Percentiles rank a stretch among this genome's conserved stretches.
Conservation (phyloP, 495 filamentous ascomycete genomes). For the Articulospora tetracladia region DNA sequence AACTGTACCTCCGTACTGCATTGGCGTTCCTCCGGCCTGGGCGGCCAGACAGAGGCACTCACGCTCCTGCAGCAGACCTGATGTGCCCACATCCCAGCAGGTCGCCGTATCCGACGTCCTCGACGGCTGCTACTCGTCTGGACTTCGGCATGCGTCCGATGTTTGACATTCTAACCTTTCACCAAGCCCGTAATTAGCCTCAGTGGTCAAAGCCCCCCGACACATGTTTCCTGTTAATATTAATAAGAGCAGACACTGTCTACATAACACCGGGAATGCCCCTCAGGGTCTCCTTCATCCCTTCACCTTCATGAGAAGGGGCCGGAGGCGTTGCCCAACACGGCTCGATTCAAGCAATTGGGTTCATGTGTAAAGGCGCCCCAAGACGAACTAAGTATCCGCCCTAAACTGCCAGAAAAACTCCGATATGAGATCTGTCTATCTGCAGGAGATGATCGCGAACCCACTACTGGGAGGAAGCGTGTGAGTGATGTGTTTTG, state of each 20-base stretch:
- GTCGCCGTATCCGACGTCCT: not conserved
- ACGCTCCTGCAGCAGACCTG: too few species aligned
- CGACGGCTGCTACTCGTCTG: not conserved
- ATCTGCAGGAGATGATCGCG: conserved; percentile 11
- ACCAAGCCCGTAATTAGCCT: not conserved
- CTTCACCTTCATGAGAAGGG: not conserved
- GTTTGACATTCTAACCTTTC: not conserved
- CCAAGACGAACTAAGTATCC: not conserved
- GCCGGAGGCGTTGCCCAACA: conserved; percentile 2
- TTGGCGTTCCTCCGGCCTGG: too few species aligned
- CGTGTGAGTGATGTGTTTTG: not conserved
- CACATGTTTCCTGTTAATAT: conserved; percentile 20
- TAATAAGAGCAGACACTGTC: conserved; percentile 14
- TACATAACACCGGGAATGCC: conserved; percentile 15
- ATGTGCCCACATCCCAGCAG: too few species aligned
- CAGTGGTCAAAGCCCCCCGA: not conserved
- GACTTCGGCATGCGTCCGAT: conserved; percentile 16
- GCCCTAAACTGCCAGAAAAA: not conserved
- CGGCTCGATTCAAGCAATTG: not conserved
- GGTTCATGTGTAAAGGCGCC: not conserved
- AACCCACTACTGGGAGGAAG: not conserved
- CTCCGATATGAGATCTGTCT: conserved; percentile 9
- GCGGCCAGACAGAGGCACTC: too few species aligned
- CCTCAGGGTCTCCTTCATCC: not conserved
- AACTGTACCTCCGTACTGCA: too few species aligned